Base-by-base conservation (phyloP, 495 filamentous ascomycete species). In the Eremomyces bilateralis region DNA sequence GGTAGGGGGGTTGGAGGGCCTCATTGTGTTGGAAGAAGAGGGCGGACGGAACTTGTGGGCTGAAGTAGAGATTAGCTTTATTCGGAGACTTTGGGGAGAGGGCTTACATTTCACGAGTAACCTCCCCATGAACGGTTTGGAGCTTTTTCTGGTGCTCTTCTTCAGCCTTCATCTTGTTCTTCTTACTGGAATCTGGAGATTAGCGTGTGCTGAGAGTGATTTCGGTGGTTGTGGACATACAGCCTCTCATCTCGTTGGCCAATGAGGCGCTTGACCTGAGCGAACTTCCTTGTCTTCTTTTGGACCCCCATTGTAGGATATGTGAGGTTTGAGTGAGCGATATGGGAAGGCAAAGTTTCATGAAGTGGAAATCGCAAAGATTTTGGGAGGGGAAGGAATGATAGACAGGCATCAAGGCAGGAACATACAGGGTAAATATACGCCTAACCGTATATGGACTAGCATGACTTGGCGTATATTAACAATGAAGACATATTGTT, bases 1-100 rank as follows among this genome's bases (percentile, higher is more conserved):
- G 67, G 62, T 91, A 93, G n/a, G 82, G 82, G 1, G 88, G 88
- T 15, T 75, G 67, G 34, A 97, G 69, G 19, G 81, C 77, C 31
- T 77, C 77, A 58, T 97, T 97, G 61, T 84, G 80, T 43, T 80
- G 68, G 60, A 92, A 94, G 71, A 94, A 97, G 56, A 97, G 73
- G 31, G 69, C 64, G 4, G 82, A 83, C 4, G 85, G 76, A 35
- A 77, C 45, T 42, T 56, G 51, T 16, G 53, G 50, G 16, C 43
- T 49, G 39, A 11, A 19, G 12, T 20, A 13, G 32, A 19, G 11
- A 27, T 20, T 22, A 18, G 40, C 27, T 17, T 20, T 31, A 13
- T 33, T n/a, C 27, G 15, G 13, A 20, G 31, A 24, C 21, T 12
- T 8, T 35, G 39, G 41, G 31, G 5, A 17, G 17, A 29, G 19